Evolutionary conservation across 176 grass and related monocot genomes (phyloP), one percentile per base, ranked within the genome.

Genomic region (Coix lacrymajobi): DNA sequence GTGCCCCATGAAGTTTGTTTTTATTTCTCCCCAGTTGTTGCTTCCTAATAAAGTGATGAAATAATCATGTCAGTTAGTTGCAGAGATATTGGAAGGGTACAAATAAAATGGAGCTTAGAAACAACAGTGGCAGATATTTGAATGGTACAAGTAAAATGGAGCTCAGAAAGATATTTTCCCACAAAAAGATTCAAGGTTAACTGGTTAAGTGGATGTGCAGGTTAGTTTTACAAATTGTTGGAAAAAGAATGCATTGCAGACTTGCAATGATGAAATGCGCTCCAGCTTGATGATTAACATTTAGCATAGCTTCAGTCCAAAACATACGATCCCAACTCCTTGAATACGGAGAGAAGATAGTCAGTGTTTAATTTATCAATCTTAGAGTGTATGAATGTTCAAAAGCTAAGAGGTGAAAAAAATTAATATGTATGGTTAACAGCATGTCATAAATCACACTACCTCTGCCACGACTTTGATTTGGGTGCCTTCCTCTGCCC

Each of bases 401-500:
- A 70, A 75, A 66, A 87, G 28, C 68, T n/a, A 87, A 41, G 26
- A 87, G 25, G 32, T 85, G n/a, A 28, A 63, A 46, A 36, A 65
- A 84, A 71, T 9, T 24, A 78, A 66, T 25, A 17, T 56, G 17
- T 34, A 74, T 67, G n/a, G 32, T 80, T 66, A 14, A 81, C 24
- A 34, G 14, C 41, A 54, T 71, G 28, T 29, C 66, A 71, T 63
- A 81, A 30, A 63, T 31, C 32, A 85, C 54, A 29, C 7, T 62
- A 91, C 83, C 82, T 92, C 82, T 85, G 79, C 90, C 85, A 79
- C 61, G 79, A 63, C 78, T 72, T 78, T 84, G 64, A 91, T 69
- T 87, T 25, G 66, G 81, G 37, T 75, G 25, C 29, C 76, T 81
- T 63, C 77, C 83, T 66, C 75, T 77, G 28, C 92, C 89, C 75